Conservation (phyloP, 768 basidiomycete species). For the Mycena crocata region DNA sequence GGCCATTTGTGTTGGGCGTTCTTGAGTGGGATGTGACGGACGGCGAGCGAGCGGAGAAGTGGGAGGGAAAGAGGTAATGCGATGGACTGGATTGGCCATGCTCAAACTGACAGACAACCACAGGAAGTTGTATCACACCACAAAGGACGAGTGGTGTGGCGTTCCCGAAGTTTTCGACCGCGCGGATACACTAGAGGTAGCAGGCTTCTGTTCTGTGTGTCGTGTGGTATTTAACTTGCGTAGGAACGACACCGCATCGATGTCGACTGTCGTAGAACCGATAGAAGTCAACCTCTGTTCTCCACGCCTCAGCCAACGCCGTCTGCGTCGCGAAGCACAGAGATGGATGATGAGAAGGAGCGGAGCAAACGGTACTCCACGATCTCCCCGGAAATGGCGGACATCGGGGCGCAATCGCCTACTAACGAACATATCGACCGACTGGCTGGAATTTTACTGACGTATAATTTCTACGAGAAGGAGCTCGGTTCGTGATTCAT, state of each 20-base stretch:
- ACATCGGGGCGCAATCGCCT: conserved; percentile 89
- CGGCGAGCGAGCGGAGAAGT: conserved; percentile 68
- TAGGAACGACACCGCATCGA: conserved; percentile 94
- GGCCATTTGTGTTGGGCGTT: conserved; percentile 93
- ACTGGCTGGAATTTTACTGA: conserved; percentile 87
- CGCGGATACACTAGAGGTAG: conserved; percentile 83
- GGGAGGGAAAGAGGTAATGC: conserved; percentile 72
- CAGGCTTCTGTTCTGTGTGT: conserved; percentile 28
- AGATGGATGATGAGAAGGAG: conserved; percentile 66
- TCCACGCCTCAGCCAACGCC: conserved; percentile 54
- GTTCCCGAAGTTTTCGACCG: conserved; percentile 85
- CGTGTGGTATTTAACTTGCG: conserved; percentile 9
- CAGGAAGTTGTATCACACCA: conserved; percentile 75
- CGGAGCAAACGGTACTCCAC: conserved; percentile 68
- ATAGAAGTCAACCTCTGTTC: conserved; percentile 93
- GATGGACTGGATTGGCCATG: background rate
- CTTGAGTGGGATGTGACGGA: conserved; percentile 81
- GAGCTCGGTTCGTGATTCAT: conserved; percentile 73
- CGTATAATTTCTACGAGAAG: conserved; percentile 91
- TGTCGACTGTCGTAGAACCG: conserved; percentile 97
- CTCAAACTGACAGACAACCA: background rate
- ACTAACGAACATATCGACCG: conserved; percentile 93
- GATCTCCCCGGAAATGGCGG: conserved; percentile 78
- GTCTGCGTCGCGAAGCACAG: conserved; percentile 37
- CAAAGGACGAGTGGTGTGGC: conserved; percentile 87